These are phyloP conservation scores for Cercospora sojina DNA, from an alignment of 2,329 filamentous ascomycete species.

Conservation along the genomic window DNA sequence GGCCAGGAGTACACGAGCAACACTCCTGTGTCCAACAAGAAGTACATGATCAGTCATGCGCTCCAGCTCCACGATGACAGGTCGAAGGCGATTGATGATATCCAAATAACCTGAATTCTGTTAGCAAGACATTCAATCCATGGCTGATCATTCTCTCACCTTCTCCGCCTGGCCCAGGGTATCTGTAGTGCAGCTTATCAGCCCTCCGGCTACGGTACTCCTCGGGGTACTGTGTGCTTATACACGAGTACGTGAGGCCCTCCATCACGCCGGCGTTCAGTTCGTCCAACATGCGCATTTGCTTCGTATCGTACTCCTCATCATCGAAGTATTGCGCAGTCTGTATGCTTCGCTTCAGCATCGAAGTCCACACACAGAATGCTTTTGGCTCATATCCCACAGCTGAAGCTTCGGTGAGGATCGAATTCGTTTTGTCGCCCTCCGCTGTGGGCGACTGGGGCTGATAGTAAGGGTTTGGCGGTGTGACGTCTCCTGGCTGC, in stretches of 20 bases:
- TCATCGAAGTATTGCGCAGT: conserved; percentile 91
- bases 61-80: conserved; percentile 96
- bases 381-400: conserved; percentile 64
- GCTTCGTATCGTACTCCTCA: conserved; percentile 93
- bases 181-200: conserved; percentile 95
- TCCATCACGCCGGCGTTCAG: conserved; percentile 91
- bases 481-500: conserved; percentile 83
- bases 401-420: conserved; percentile 23
- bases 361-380: conserved; percentile 98
- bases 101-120: conserved; percentile 68
- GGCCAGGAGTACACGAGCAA: conserved; percentile 87
- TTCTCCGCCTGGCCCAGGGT: conserved; percentile 92
- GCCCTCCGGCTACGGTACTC: conserved; percentile 77
- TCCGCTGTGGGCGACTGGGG: conserved; percentile 38
- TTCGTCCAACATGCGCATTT: conserved; percentile 72
- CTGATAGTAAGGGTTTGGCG: conserved; percentile 84
- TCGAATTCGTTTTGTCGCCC: conserved; percentile 15
- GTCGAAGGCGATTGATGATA: conserved; percentile 89
- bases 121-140: neutral
- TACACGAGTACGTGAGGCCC: conserved; percentile 90
- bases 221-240: conserved; percentile 71
- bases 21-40: conserved; percentile 87
- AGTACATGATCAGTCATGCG: conserved; percentile 94
- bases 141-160: conserved; percentile 37
- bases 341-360: conserved; percentile 86